Evolutionary conservation across 495 filamentous ascomycete genomes (phyloP).

Genomic region (Letharia lupina): DNA sequence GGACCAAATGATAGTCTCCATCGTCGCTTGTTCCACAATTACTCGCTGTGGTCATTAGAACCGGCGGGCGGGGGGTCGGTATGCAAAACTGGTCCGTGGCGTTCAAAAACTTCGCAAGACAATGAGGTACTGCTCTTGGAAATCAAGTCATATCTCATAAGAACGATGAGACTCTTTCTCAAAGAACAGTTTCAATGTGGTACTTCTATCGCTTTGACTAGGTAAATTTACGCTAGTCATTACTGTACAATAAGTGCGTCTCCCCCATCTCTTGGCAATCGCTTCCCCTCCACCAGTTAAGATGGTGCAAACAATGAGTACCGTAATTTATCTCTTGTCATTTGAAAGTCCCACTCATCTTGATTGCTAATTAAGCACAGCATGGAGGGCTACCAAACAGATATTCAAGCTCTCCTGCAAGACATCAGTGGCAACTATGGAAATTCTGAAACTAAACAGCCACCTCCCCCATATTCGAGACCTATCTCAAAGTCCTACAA

Average conservation of each 20-base stretch:
- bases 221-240: neutral
- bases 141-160: neutral
- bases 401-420: slow-evolving; percentile 6
- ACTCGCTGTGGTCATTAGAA: neutral
- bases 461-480: neutral
- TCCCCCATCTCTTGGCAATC: neutral
- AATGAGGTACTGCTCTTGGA: neutral
- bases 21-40: neutral
- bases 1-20: neutral
- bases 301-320: too few species aligned
- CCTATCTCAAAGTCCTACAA: neutral
- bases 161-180: neutral
- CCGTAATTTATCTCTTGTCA: neutral
- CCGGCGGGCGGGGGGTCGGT: neutral
- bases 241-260: neutral
- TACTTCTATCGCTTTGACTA: neutral
- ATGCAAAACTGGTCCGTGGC: neutral
- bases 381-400: slow-evolving; percentile 9
- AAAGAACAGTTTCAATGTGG: neutral
- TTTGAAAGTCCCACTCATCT: neutral
- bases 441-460: neutral
- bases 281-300: neutral
- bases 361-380: neutral
- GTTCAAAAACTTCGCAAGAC: neutral
- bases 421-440: slow-evolving; percentile 9